phyloP scores from a whole-genome alignment of 2,329 filamentous ascomycete genomes.

The Trichoderma breve region DNA sequence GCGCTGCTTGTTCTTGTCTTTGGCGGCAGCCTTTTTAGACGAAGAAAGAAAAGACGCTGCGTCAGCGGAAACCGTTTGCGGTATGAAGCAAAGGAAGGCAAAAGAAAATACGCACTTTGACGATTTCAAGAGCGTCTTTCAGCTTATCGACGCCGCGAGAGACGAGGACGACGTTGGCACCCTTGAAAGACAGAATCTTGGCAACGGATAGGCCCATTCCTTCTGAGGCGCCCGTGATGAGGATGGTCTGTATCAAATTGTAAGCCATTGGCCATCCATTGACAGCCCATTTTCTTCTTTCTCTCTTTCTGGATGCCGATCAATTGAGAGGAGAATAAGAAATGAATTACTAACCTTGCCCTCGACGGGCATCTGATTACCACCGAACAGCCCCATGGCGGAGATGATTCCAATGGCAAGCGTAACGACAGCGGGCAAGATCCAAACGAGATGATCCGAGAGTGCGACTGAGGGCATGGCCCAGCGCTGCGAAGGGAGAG shows the following conservation, averaged over 20 bases:
- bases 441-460: slow-evolving; percentile 23
- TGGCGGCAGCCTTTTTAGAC: slow-evolving; percentile 61
- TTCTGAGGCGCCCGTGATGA: slow-evolving; percentile 89
- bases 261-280: neutral
- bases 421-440: slow-evolving; percentile 34
- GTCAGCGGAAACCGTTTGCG: neutral
- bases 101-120: slow-evolving; percentile 50
- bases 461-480: slow-evolving; percentile 19
- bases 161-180: slow-evolving; percentile 83
- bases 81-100: neutral
- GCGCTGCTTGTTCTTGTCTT: slow-evolving; percentile 63
- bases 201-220: slow-evolving; percentile 83
- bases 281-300: neutral
- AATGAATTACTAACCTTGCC: slow-evolving; percentile 61
- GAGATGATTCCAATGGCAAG: slow-evolving; percentile 33
- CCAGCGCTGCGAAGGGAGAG: neutral
- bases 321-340: neutral
- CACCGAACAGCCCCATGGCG: slow-evolving; percentile 66
- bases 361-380: slow-evolving; percentile 80
- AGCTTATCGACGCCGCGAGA: slow-evolving; percentile 76
- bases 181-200: slow-evolving; percentile 72
- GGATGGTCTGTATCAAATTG: slow-evolving; percentile 61
- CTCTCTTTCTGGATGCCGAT: neutral
- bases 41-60: slow-evolving; percentile 3
- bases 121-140: slow-evolving; percentile 62